Evolutionary conservation across 192 early-diverging fungal species (phyloP).

Genomic region (Martensiomyces pterosporus): DNA sequence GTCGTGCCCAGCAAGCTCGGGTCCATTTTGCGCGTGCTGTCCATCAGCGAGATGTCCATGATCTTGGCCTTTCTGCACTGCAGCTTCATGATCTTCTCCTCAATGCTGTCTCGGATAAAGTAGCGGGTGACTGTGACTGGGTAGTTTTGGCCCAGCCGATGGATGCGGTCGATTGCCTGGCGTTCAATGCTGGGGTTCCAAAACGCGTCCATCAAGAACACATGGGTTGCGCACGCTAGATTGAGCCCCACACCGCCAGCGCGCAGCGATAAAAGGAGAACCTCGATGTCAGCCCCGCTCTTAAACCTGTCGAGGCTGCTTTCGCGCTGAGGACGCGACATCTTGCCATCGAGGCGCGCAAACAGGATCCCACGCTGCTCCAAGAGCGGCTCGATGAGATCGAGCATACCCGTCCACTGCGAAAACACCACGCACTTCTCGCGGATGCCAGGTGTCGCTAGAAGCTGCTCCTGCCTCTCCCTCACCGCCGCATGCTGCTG

Average conservation of each 20-base stretch:
- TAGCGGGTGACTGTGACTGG: constrained; percentile 66
- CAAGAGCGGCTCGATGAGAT: constrained; percentile 62
- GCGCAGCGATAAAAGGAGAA: constrained; percentile 64
- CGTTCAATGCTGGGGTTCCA: constrained; percentile 76
- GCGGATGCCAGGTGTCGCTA: constrained; percentile 10
- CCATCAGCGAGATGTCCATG: constrained; percentile 49
- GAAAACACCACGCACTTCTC: constrained; percentile 91
- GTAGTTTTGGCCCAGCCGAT: constrained; percentile 68
- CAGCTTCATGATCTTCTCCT: constrained; percentile 80
- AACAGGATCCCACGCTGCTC: constrained; percentile 54
- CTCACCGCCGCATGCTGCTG: constrained; percentile 27
- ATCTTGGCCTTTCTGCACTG: constrained; percentile 73
- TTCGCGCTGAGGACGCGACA: constrained; percentile 59
- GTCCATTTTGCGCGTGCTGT: constrained; percentile 42
- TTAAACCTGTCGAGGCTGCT: constrained; percentile 60
- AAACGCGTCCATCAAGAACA: constrained; percentile 71
- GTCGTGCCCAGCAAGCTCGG: constrained; percentile 3
- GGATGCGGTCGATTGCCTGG: constrained; percentile 79
- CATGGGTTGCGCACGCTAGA: constrained; percentile 67
- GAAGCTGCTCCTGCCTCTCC: constrained; percentile 20
- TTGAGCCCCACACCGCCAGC: constrained; percentile 75
- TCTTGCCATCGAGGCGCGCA: constrained; percentile 77
- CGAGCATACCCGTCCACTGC: constrained; percentile 86
- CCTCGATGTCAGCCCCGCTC: constrained; percentile 52
- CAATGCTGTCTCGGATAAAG: constrained; percentile 68